Conservation (phyloP, 2,329 filamentous ascomycete genomes). For the Pseudodiploospora longispora region DNA sequence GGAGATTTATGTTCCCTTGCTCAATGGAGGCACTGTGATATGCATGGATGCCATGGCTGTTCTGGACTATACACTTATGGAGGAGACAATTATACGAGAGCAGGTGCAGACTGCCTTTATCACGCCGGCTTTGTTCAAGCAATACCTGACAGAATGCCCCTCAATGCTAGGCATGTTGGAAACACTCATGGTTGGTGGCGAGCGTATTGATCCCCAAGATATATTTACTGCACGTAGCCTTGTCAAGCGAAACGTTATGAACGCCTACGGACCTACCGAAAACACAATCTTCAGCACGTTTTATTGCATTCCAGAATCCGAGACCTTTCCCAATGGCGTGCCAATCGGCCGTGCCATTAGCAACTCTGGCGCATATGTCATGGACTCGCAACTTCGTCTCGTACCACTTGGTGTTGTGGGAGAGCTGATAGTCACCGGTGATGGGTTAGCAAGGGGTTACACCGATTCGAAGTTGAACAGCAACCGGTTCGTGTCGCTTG, state of each 20-base stretch:
- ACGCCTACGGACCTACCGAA: slow-evolving; percentile 13
- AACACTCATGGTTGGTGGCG: slow-evolving; percentile 12
- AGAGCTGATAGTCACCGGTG: slow-evolving; percentile 20
- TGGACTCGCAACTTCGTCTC: slow-evolving; percentile 15
- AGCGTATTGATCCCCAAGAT: slow-evolving; percentile 9
- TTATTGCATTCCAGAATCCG: slow-evolving; percentile 4
- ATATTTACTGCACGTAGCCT: background rate
- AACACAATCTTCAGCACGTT: slow-evolving; percentile 11
- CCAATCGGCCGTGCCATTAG: background rate
- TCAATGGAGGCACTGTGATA: slow-evolving; percentile 10
- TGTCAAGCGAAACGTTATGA: background rate
- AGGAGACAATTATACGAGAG: slow-evolving; percentile 6
- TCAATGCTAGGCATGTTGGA: background rate
- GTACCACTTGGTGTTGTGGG: slow-evolving; percentile 19
- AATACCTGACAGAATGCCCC: slow-evolving; percentile 11
- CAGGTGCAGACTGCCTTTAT: slow-evolving; percentile 6
- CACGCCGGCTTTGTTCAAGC: slow-evolving; percentile 14
- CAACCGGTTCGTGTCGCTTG: slow-evolving; percentile 11
- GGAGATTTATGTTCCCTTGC: slow-evolving; percentile 9
- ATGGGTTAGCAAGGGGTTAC: slow-evolving; percentile 17
- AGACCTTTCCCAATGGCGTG: slow-evolving; percentile 2
- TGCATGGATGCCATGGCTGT: slow-evolving; percentile 9
- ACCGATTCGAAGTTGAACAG: slow-evolving; percentile 7
- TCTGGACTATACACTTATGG: slow-evolving; percentile 6
- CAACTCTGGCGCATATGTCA: slow-evolving; percentile 15